Conservation (phyloP, 108 stramenopile genomes). For the Nannochloropsis salina region DNA sequence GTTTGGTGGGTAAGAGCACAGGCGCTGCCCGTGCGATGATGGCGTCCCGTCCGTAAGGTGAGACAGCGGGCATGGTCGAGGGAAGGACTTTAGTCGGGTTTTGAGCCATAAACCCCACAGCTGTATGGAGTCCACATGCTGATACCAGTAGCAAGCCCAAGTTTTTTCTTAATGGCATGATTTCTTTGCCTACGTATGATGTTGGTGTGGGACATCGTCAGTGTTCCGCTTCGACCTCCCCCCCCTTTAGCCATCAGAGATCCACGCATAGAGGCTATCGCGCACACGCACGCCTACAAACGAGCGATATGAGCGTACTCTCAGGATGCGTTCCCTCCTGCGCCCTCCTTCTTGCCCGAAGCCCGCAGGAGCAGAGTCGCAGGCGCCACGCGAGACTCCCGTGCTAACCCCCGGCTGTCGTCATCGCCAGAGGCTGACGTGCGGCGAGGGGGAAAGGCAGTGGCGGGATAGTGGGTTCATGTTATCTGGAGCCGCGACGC, state of each 20-base stretch:
- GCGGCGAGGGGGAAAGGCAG: no score
- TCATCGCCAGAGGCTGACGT: no score
- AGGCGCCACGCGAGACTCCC: no score
- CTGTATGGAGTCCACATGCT: neutral
- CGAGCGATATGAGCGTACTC: no score
- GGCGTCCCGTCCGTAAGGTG: neutral
- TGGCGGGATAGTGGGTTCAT: no score
- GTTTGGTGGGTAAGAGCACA: neutral
- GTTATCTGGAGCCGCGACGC: no score
- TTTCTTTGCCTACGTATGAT: neutral
- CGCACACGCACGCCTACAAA: no score
- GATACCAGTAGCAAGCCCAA: neutral
- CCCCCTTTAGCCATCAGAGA: neutral
- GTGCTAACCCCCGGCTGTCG: no score
- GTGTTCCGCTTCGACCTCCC: constrained; percentile 1
- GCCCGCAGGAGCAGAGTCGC: no score
- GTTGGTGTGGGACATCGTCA: constrained; percentile 14
- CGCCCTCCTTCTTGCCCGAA: no score
- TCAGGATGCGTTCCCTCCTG: no score
- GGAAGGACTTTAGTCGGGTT: neutral
- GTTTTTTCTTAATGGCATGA: neutral
- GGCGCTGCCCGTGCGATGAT: neutral
- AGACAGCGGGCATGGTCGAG: neutral
- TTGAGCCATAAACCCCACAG: neutral
- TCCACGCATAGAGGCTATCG: no score